Conservation (phyloP, 345 rosid species). For the Mallotus nudiflorus region DNA sequence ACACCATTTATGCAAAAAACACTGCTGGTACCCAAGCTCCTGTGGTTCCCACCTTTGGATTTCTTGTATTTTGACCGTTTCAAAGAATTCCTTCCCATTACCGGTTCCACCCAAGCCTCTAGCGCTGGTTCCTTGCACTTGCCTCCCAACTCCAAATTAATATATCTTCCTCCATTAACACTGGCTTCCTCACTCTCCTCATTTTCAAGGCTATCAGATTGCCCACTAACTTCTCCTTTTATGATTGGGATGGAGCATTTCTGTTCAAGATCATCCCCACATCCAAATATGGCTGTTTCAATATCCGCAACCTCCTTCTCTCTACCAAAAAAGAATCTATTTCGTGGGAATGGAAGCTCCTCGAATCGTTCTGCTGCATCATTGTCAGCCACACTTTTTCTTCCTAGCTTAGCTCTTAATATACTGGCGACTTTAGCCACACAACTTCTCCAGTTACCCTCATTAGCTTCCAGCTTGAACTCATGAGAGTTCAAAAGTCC, state of each 20-base stretch:
- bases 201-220: conserved; percentile 77
- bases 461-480: conserved; percentile 74
- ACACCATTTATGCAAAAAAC: conserved; percentile 73
- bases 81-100: conserved; percentile 54
- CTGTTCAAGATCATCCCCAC: conserved; percentile 47
- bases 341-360: conserved; percentile 77
- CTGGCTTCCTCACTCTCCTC: conserved; percentile 61
- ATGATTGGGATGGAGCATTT: conserved; percentile 40
- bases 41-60: conserved; percentile 55
- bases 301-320: conserved; percentile 74
- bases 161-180: conserved; percentile 51
- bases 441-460: conserved; percentile 82
- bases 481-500: conserved; percentile 72
- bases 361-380: conserved; percentile 49
- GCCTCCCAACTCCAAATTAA: conserved; percentile 61
- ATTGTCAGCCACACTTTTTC: conserved; percentile 63
- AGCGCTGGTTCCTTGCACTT: conserved; percentile 60
- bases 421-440: conserved; percentile 52
- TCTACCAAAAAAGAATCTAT: conserved; percentile 70
- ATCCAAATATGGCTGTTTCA: conserved; percentile 71
- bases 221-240: conserved; percentile 71
- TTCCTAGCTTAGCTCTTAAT: conserved; percentile 70
- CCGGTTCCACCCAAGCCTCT: conserved; percentile 69
- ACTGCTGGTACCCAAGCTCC: conserved; percentile 47
- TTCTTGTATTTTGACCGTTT: conserved; percentile 69